Conservation (phyloP, 1,284 basidiomycete species). For the Cystobasidiaceae sp. region DNA sequence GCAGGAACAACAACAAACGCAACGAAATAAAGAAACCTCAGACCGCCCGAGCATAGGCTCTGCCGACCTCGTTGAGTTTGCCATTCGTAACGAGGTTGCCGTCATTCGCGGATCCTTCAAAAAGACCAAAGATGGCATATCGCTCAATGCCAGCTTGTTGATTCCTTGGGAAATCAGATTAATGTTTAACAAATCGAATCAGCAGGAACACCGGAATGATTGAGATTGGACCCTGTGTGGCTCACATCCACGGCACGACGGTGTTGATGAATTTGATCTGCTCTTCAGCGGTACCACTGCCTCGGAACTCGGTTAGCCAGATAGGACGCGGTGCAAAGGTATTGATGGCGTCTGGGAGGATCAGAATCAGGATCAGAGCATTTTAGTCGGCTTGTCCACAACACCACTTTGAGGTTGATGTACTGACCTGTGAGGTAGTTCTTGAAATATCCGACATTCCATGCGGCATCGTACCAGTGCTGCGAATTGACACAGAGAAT, state of each 20-base stretch:
- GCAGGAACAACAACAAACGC: not conserved
- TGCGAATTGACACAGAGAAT: not conserved
- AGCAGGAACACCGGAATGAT: not conserved
- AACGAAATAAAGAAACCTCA: not conserved
- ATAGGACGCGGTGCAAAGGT: slow-evolving; percentile 11
- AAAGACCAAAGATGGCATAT: slow-evolving; percentile 36
- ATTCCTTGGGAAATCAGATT: slow-evolving; percentile 12
- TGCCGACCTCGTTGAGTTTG: slow-evolving; percentile 26
- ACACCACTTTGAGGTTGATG: not conserved
- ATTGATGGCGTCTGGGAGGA: slow-evolving; percentile 7
- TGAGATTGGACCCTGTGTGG: not conserved
- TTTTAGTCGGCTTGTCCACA: not conserved
- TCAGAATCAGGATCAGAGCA: not conserved
- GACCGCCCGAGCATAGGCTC: not conserved
- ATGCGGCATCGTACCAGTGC: slow-evolving; percentile 18
- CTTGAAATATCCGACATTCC: slow-evolving; percentile 29
- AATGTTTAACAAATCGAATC: not conserved
- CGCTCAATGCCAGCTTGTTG: slow-evolving; percentile 28
- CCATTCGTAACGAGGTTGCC: slow-evolving; percentile 25
- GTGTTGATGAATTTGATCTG: slow-evolving; percentile 33
- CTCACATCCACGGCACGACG: slow-evolving; percentile 35
- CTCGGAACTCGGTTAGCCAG: slow-evolving; percentile 33
- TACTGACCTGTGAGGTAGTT: slow-evolving; percentile 29
- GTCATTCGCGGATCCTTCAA: slow-evolving; percentile 9
- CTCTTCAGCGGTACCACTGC: slow-evolving; percentile 25